Percentiles rank a stretch among this genome's conserved stretches.
These are phyloP conservation scores for Globisporangium ultimum DNA, from an alignment of 352 stramenopile species.

Conservation along the genomic window DNA sequence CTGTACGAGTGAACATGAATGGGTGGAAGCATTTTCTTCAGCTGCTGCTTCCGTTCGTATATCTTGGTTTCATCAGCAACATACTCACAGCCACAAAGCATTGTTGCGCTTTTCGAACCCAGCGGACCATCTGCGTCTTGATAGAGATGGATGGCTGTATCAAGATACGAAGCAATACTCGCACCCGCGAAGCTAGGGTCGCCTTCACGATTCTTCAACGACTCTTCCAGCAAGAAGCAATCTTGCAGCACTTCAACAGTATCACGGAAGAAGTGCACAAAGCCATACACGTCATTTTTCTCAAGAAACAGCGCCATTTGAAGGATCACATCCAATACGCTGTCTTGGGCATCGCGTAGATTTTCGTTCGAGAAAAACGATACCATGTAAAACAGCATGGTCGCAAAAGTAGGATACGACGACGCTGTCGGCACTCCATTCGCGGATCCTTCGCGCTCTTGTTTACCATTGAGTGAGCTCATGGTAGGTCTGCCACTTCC, in stretches of 20 bases:
- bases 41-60: conserved; percentile 31
- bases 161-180: conserved; percentile 43
- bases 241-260: conserved; percentile 52
- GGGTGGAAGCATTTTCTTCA: conserved; percentile 46
- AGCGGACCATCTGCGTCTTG: conserved; percentile 54
- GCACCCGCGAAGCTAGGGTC: conserved; percentile 18
- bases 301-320: conserved; percentile 57
- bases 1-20: conserved; percentile 42
- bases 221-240: conserved; percentile 51
- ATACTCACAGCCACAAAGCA: conserved; percentile 47
- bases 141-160: conserved; percentile 63
- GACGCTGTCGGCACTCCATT: conserved; percentile 12
- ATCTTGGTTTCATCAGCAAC: conserved; percentile 24
- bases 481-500: not conserved
- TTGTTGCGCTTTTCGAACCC: conserved; percentile 24
- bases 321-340: conserved; percentile 43
- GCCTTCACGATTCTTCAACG: conserved; percentile 27
- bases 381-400: conserved; percentile 74
- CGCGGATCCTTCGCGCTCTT: not conserved
- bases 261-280: conserved; percentile 65
- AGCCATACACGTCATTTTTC: conserved; percentile 47
- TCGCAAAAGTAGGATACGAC: conserved; percentile 48
- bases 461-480: not conserved
- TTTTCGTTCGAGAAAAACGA: conserved; percentile 55
- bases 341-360: conserved; percentile 33